A percentile compares a stretch with the other conserved stretches of the same genome.
Conservation (phyloP, 768 basidiomycete species). For the Boletus barrowsii region DNA sequence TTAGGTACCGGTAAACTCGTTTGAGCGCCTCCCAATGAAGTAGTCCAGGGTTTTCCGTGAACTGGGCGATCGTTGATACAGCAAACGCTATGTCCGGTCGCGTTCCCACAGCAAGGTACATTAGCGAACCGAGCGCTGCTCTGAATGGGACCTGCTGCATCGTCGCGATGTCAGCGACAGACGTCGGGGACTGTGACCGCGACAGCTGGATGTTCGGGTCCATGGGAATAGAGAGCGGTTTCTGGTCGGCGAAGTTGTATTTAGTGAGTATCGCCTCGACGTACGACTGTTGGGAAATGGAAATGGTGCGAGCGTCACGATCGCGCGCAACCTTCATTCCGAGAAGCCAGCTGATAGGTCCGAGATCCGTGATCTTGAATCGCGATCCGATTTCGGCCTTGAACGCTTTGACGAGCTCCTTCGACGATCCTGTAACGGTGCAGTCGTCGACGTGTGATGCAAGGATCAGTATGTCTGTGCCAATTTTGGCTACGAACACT, state of each 20-base stretch:
- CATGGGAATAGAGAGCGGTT: background rate
- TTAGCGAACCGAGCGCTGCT: background rate
- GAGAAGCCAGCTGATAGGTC: constrained; percentile 12
- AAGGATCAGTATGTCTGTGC: background rate
- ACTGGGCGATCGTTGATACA: background rate
- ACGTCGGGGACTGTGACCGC: no score
- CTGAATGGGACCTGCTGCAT: background rate
- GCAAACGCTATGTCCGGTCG: background rate
- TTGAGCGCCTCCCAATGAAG: background rate
- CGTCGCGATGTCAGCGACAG: background rate
- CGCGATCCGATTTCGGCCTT: background rate
- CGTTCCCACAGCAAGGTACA: background rate
- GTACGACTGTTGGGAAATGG: background rate
- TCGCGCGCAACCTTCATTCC: background rate
- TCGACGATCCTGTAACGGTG: background rate
- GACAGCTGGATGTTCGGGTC: background rate
- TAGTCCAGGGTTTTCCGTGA: background rate
- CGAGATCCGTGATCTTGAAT: background rate
- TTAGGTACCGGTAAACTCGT: no score
- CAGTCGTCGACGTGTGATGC: constrained; percentile 6
- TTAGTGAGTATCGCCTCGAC: background rate
- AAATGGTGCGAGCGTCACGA: background rate
- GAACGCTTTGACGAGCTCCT: background rate
- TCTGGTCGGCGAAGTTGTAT: background rate
- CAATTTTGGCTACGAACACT: background rate